Evolutionary conservation across 345 rosid genomes (phyloP).

Genomic region (Syzygium grande): DNA sequence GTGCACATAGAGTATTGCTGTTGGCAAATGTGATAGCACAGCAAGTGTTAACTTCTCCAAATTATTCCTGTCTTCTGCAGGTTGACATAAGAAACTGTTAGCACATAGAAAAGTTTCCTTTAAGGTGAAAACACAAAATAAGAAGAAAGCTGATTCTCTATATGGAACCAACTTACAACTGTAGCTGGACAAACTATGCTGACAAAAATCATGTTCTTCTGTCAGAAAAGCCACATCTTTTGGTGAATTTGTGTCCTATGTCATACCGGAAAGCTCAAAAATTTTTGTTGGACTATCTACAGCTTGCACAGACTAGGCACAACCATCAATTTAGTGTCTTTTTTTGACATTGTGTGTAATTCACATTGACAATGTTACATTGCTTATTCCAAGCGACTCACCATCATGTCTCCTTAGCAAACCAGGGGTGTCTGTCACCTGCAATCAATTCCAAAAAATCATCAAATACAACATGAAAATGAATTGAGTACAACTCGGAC

Average conservation of each 20-base stretch:
- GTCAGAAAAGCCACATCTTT: not conserved
- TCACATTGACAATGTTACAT: not conserved
- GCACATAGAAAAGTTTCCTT: not conserved
- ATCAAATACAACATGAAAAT: not conserved
- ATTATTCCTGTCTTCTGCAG: conserved; percentile 80
- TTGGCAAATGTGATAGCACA: conserved; percentile 88
- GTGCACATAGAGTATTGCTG: conserved; percentile 84
- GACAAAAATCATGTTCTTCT: not conserved
- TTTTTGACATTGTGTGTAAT: not conserved
- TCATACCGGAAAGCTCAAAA: not conserved
- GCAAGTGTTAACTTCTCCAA: conserved; percentile 91
- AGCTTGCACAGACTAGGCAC: not conserved
- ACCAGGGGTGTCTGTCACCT: conserved; percentile 99
- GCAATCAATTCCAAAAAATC: conserved; percentile 17
- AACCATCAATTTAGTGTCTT: not conserved
- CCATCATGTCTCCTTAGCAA: conserved; percentile 82
- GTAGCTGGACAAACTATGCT: not conserved
- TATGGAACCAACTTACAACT: not conserved
- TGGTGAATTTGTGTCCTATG: not conserved
- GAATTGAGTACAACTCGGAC: not conserved
- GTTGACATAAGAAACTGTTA: not conserved
- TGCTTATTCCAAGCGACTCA: conserved; percentile 8
- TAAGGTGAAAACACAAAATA: not conserved
- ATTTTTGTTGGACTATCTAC: not conserved
- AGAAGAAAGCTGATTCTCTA: not conserved